These are phyloP conservation scores for Dothidotthia symphoricarpi DNA, from an alignment of 2,329 filamentous ascomycete genomes.

Conservation along the genomic window DNA sequence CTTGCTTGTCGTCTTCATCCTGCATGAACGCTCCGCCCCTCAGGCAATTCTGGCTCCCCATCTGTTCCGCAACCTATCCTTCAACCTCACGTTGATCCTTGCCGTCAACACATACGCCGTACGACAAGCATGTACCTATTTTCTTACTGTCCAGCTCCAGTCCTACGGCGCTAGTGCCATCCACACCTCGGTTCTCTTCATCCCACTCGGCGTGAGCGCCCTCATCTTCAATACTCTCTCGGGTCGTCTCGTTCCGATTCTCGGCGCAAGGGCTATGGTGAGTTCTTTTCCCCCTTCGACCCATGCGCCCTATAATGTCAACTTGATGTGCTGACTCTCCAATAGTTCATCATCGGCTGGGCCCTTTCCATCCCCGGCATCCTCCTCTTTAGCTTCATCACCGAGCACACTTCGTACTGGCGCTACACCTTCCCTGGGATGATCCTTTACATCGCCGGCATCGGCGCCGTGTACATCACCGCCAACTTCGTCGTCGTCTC, in stretches of 20 bases:
- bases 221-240: conserved; percentile 3
- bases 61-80: not conserved
- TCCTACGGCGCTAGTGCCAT: conserved; percentile 3
- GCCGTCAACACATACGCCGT: conserved; percentile 5
- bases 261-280: not conserved
- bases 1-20: not conserved
- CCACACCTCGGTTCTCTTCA: conserved; percentile 5
- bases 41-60: conserved; percentile 1
- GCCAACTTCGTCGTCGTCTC: conserved; percentile 1
- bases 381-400: conserved; percentile 2
- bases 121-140: conserved; percentile 4
- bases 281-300: not conserved
- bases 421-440: conserved; percentile 2
- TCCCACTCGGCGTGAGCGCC: conserved; percentile 3
- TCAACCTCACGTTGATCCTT: conserved; percentile 1
- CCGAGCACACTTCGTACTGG: conserved; percentile 3
- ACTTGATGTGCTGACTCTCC: not conserved
- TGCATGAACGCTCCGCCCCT: not conserved
- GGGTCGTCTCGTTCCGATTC: not conserved
- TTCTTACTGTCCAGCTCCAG: conserved; percentile 6
- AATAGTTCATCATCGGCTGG: conserved; percentile 3
- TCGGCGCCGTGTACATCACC: conserved; percentile 1
- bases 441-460: conserved; percentile 1
- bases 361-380: conserved; percentile 3
- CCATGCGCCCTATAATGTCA: not conserved